Base-by-base conservation (phyloP, 768 basidiomycete genomes). In the Leccinum olivaceopallidum region DNA sequence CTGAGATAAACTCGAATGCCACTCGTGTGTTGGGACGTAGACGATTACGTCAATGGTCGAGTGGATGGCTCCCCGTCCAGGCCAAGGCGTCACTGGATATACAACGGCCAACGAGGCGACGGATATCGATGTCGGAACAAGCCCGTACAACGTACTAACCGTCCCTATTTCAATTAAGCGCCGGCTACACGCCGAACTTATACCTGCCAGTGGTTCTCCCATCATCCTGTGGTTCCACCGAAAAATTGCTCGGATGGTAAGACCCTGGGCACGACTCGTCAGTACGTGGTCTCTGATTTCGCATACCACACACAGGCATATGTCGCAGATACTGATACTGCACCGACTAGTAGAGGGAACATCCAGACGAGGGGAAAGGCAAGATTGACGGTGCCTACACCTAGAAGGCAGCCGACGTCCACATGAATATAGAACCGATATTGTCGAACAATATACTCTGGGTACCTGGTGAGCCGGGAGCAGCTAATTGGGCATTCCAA, bases 401-500 rank as follows among this genome's bases (percentile, higher is more conserved):
- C 73, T 0, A 78, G 69, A 47, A 65, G 58, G 65, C 85, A 85
- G 5, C 84, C 83, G 32, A 79, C 69, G 58, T 77, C 76, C 66
- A 83, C 76, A n/a, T 76, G 69, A 53, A 85, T 79, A 60, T 81
- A 77, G 65, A 76, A 85, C 9, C 83, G 79, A 65, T 82, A 80
- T 30, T 78, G 80, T 70, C 82, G 81, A 0, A 83, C 80, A 44
- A 84, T 63, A 50, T 78, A 80, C 57, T 81, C 83, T 67, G 57
- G 16, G 39, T 36, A 22, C 16, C 34, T 2, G 2, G 48, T 65
- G 39, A 65, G 44, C 69, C 50, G 48, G 22, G 53, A 18, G 26
- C 30, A 54, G 9, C 12, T 34, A n/a, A 28, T 20, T 5, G 8
- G 7, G 20, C 18, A 3, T 9, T 13, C 26, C 26, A n/a, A 30